phyloP scores from a whole-genome alignment of 495 filamentous ascomycete species.

The Corynascus novoguineensis region DNA sequence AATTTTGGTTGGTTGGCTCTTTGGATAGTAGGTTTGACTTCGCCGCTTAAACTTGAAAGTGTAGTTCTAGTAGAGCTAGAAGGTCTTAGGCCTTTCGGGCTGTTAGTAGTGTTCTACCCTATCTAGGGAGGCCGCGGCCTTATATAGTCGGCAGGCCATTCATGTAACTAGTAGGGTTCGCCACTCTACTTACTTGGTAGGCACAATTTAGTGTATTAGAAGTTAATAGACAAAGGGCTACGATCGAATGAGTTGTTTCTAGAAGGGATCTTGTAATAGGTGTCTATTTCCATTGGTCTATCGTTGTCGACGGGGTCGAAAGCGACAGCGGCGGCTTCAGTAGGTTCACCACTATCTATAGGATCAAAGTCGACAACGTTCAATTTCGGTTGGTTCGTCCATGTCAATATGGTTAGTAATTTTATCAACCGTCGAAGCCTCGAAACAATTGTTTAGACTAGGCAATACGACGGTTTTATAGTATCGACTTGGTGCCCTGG shows the following conservation, averaged over 20 bases:
- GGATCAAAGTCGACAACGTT: too few species aligned
- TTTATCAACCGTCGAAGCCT: background rate
- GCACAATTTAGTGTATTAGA: constrained; percentile 4
- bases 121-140: background rate
- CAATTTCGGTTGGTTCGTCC: constrained; percentile 1
- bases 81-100: constrained; percentile 8
- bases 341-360: too few species aligned
- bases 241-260: constrained; percentile 6
- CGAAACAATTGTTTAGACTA: background rate
- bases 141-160: constrained; percentile 6
- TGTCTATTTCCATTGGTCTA: background rate
- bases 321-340: too few species aligned
- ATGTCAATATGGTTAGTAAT: background rate
- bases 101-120: constrained; percentile 3
- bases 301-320: constrained; percentile 15
- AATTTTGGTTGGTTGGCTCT: constrained; percentile 6
- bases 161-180: constrained; percentile 1
- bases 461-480: constrained; percentile 21
- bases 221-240: background rate
- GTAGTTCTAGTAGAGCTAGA: background rate
- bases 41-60: constrained; percentile 6
- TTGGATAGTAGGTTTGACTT: constrained; percentile 4
- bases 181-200: constrained; percentile 8
- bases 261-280: constrained; percentile 3
- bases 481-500: background rate